Percentiles rank a stretch among this genome's conserved stretches.
phyloP scores from a whole-genome alignment of 345 rosid genomes.

The Adansonia digitata region DNA sequence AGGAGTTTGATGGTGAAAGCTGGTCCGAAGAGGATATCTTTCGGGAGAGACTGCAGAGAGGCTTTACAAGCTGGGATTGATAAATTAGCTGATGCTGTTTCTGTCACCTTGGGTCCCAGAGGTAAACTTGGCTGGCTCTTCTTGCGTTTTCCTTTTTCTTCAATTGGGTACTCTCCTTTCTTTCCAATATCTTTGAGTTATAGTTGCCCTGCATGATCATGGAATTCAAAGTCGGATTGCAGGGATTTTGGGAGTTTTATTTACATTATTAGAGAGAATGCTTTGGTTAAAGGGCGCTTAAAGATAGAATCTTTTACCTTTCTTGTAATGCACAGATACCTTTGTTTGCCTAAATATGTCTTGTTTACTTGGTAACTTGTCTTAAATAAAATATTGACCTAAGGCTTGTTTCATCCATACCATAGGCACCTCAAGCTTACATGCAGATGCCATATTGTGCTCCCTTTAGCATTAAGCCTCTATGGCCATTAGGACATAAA shows the following conservation, averaged over 20 bases:
- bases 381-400: not conserved
- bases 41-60: slow-evolving; percentile 64
- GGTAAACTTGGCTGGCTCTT: slow-evolving; percentile 27
- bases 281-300: not conserved
- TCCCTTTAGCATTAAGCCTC: not conserved
- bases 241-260: not conserved
- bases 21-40: slow-evolving; percentile 62
- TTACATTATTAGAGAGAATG: not conserved
- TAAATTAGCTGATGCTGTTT: slow-evolving; percentile 85
- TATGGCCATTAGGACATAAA: not conserved
- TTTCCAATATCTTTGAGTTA: not conserved
- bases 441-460: not conserved
- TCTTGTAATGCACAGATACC: not conserved
- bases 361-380: not conserved
- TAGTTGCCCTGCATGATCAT: not conserved
- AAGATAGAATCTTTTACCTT: not conserved
- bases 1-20: slow-evolving; percentile 52
- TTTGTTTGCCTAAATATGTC: not conserved
- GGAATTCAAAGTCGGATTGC: not conserved
- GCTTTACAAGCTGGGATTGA: slow-evolving; percentile 80
- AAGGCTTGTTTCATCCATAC: not conserved
- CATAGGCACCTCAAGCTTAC: not conserved
- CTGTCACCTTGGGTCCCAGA: slow-evolving; percentile 78
- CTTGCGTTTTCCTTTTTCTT: not conserved
- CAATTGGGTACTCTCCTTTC: not conserved